These are phyloP conservation scores for Aaosphaeria arxii DNA, from an alignment of 2,329 filamentous ascomycete genomes.

Conservation along the genomic window DNA sequence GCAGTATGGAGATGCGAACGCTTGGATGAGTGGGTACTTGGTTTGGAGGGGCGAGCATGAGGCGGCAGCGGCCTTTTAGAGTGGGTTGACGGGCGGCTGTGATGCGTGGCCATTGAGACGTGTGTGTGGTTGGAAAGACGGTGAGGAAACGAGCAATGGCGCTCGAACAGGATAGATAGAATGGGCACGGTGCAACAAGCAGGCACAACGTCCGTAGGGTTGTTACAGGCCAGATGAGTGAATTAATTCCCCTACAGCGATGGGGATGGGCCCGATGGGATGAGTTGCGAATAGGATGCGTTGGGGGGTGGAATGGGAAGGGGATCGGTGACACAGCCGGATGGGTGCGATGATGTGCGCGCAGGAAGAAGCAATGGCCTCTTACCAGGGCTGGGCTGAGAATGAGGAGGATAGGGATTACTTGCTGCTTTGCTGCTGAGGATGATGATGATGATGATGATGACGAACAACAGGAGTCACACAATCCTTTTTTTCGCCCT, in stretches of 20 bases:
- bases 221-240: slow-evolving; percentile 11
- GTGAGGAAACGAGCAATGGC: slow-evolving; percentile 13
- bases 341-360: slow-evolving; percentile 3
- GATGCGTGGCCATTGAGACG: slow-evolving; percentile 27
- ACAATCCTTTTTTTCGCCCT: too few species aligned
- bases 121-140: slow-evolving; percentile 25
- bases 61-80: slow-evolving; percentile 34
- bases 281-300: too few species aligned
- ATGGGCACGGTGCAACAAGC: slow-evolving; percentile 19
- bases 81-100: slow-evolving; percentile 31
- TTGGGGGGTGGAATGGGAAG: slow-evolving; percentile 6
- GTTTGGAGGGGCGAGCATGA: slow-evolving; percentile 32
- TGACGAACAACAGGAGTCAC: too few species aligned
- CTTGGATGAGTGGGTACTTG: slow-evolving; percentile 31
- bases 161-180: too few species aligned
- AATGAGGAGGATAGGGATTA: slow-evolving; percentile 34
- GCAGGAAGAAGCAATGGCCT: too few species aligned
- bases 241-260: neutral
- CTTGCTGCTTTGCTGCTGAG: slow-evolving; percentile 23
- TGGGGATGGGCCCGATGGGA: too few species aligned
- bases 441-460: too few species aligned
- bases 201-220: neutral
- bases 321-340: slow-evolving; percentile 39
- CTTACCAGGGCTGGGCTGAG: slow-evolving; percentile 16
- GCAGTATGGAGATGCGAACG: slow-evolving; percentile 27